These are phyloP conservation scores for Malus hybrid DNA, from an alignment of 331 rosid genomes.

Conservation along the genomic window DNA sequence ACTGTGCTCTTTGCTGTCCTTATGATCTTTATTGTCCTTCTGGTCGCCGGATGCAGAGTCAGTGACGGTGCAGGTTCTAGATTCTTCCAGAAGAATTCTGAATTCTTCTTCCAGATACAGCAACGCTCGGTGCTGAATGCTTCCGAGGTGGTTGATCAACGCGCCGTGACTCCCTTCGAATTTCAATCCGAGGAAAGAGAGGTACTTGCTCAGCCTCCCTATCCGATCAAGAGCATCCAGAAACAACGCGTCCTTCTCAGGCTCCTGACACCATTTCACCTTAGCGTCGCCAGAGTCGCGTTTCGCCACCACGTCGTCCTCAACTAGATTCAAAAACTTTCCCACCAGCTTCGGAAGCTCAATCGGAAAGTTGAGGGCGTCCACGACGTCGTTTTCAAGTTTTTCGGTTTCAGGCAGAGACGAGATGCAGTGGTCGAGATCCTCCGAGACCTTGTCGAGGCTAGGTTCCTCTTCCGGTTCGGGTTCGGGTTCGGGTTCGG, in stretches of 20 bases:
- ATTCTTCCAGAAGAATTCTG: slow-evolving; percentile 49
- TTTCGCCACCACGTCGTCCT: slow-evolving; percentile 23
- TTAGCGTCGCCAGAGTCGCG: slow-evolving; percentile 16
- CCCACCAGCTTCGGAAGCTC: slow-evolving; percentile 33
- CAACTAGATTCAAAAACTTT: slow-evolving; percentile 39
- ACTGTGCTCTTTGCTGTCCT: background rate
- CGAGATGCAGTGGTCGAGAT: slow-evolving; percentile 3
- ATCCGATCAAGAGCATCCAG: slow-evolving; percentile 36
- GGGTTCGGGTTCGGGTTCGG: background rate
- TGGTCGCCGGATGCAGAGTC: background rate
- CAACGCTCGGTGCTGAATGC: slow-evolving; percentile 45
- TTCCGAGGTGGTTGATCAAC: slow-evolving; percentile 38
- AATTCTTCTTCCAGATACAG: slow-evolving; percentile 68
- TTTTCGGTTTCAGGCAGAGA: background rate
- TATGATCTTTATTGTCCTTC: background rate
- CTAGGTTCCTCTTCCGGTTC: slow-evolving; percentile 13
- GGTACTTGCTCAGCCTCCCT: slow-evolving; percentile 26
- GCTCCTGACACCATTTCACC: slow-evolving; percentile 28
- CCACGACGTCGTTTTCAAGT: background rate
- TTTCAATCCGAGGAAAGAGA: slow-evolving; percentile 8
- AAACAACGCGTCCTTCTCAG: slow-evolving; percentile 36
- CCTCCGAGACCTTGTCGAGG: slow-evolving; percentile 26
- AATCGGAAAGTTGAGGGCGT: background rate
- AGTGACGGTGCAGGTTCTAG: slow-evolving; percentile 9
- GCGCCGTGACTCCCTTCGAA: slow-evolving; percentile 21